Conservation (phyloP, 805 yeast species). For the Myxozyma mucilagina region DNA sequence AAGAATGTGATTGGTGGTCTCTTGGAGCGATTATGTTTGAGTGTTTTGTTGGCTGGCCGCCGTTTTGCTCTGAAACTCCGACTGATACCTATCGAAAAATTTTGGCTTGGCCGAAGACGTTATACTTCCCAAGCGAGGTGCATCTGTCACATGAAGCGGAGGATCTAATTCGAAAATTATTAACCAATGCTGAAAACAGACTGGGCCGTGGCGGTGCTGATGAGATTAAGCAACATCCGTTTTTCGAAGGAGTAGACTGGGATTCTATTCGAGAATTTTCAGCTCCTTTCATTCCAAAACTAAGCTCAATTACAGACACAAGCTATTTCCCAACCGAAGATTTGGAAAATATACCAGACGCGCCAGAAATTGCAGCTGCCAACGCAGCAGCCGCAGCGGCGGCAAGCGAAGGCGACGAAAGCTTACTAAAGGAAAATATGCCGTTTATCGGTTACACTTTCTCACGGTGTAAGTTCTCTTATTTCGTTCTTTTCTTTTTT, state of each 20-base stretch:
- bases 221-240: slow-evolving; percentile 86
- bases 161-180: slow-evolving; percentile 73
- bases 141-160: slow-evolving; percentile 87
- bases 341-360: slow-evolving; percentile 89
- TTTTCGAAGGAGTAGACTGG: slow-evolving; percentile 97
- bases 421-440: slow-evolving; percentile 61
- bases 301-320: slow-evolving; percentile 91
- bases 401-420: slow-evolving; percentile 11
- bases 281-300: slow-evolving; percentile 91
- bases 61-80: slow-evolving; percentile 92
- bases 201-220: slow-evolving; percentile 92
- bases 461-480: slow-evolving; percentile 74
- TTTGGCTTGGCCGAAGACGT: slow-evolving; percentile 84
- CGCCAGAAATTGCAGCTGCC: slow-evolving; percentile 40
- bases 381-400: slow-evolving; percentile 10
- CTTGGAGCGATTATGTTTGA: slow-evolving; percentile 96
- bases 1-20: slow-evolving; percentile 98
- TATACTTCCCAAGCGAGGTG: slow-evolving; percentile 87
- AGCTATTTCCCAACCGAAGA: slow-evolving; percentile 98
- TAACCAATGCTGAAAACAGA: slow-evolving; percentile 77
- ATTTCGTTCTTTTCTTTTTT: neutral
- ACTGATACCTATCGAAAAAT: slow-evolving; percentile 92
- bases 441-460: slow-evolving; percentile 98
- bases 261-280: slow-evolving; percentile 79
- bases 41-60: slow-evolving; percentile 96